Percentiles rank a stretch among this genome's conserved stretches.
Evolutionary conservation across 2,329 filamentous ascomycete species (phyloP).

Genomic region (Gaeumannomyces tritici): DNA sequence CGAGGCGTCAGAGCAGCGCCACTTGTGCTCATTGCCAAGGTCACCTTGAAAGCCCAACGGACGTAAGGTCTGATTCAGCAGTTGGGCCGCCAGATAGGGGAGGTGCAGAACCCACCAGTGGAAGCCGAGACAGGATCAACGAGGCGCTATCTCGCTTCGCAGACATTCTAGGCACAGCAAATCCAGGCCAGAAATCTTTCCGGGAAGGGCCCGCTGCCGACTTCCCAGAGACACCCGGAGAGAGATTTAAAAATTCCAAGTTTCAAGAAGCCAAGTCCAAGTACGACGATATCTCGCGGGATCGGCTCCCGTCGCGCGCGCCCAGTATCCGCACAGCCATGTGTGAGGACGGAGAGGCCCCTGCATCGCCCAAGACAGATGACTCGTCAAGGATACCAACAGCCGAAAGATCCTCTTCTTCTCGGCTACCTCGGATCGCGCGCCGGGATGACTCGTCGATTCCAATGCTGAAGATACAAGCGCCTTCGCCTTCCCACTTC

Average conservation of each 20-base stretch:
- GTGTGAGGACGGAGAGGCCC: background rate
- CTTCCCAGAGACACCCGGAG: constrained; percentile 33
- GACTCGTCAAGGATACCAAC: background rate
- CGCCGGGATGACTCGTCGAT: background rate
- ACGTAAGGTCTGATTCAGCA: background rate
- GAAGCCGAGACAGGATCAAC: constrained; percentile 31
- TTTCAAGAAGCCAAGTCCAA: background rate
- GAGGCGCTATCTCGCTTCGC: constrained; percentile 29
- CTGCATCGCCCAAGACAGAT: background rate
- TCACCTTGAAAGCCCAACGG: background rate
- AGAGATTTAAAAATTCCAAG: background rate
- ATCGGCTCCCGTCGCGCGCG: background rate
- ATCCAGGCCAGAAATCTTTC: constrained; percentile 36
- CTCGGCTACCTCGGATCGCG: background rate
- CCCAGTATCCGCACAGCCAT: background rate
- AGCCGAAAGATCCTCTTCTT: background rate
- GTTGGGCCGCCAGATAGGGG: background rate
- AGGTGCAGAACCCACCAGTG: constrained; percentile 10
- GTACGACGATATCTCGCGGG: background rate
- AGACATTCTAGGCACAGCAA: constrained; percentile 35
- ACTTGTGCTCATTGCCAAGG: background rate
- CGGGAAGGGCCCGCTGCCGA: constrained; percentile 31
- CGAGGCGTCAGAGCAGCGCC: background rate
- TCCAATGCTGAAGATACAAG: background rate
- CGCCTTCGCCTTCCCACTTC: background rate